A percentile compares a stretch with the other conserved stretches of the same genome.
phyloP scores from a whole-genome alignment of 768 basidiomycete species.

The Amanita phalloides region DNA sequence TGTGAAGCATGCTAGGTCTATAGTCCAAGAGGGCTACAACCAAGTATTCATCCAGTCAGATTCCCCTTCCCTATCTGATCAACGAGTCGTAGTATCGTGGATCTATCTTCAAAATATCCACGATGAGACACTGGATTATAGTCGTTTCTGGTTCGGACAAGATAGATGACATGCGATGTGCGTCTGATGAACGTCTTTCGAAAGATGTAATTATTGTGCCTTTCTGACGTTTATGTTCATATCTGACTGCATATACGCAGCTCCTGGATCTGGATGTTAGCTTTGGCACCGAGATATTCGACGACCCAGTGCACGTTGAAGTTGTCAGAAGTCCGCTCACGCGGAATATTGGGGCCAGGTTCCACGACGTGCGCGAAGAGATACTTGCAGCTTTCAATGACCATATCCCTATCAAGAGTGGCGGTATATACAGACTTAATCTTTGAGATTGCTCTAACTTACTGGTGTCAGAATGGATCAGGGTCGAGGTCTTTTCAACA shows the following conservation, averaged over 20 bases:
- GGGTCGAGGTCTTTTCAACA: slow-evolving; percentile 7
- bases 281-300: slow-evolving; percentile 15
- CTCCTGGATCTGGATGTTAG: slow-evolving; percentile 24
- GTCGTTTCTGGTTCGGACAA: slow-evolving; percentile 26
- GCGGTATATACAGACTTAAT: neutral
- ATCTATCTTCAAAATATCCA: slow-evolving; percentile 30
- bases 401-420: slow-evolving; percentile 6
- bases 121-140: slow-evolving; percentile 33
- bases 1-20: slow-evolving; percentile 9
- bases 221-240: neutral
- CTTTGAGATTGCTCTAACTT: neutral
- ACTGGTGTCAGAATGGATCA: slow-evolving; percentile 9
- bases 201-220: slow-evolving; percentile 8
- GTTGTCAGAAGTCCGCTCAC: slow-evolving; percentile 17
- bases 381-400: slow-evolving; percentile 13
- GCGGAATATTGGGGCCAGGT: slow-evolving; percentile 16
- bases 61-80: neutral
- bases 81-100: slow-evolving; percentile 12
- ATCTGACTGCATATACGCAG: slow-evolving; percentile 7
- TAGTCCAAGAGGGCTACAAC: slow-evolving; percentile 11
- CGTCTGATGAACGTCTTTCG: slow-evolving; percentile 33
- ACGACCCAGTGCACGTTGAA: slow-evolving; percentile 9
- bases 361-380: slow-evolving; percentile 17
- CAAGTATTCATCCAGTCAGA: slow-evolving; percentile 12
- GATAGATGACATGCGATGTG: slow-evolving; percentile 34